Base-by-base conservation (phyloP, 2,329 filamentous ascomycete genomes). In the Gnomoniopsis smithogilvyi region DNA sequence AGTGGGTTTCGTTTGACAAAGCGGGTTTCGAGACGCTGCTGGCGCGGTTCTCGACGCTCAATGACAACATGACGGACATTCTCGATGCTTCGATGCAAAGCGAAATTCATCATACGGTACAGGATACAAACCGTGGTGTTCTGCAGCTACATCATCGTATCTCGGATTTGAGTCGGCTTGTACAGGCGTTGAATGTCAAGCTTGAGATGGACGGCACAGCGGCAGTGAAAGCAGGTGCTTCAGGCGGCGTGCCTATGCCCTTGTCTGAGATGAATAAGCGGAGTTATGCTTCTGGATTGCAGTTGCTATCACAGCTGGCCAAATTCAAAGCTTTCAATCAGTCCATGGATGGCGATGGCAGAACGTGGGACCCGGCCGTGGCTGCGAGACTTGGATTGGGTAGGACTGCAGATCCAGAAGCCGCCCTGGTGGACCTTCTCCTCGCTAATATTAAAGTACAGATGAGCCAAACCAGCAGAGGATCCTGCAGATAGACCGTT, bases 301-400 rank as follows among this genome's bases (percentile, higher is more conserved):
- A 71, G 51, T 72, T 77, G 30, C 65, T 80, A 2, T 70, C 75
- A 2, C 74, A 76, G 58, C 65, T 80, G 8, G 78, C 78, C 64
- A 79, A 77, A 62, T 80, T 80, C 71, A 80, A 80, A 62, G 78
- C 78, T 2, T 80, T 80, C 64, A 80, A 80, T 47, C 73, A 78
- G 63, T 75, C 75, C 2, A 75, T 80, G 36, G 76, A 79, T 2
- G 67, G 67, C 24, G 64, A 57, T 2, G 67, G 67, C 14, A 63
- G 65, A 1, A 62, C 65, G 1, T 64, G 70, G 59, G 76, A 79
- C 54, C 70, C 77, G 21, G 67, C 67, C 2, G 73, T 72, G 7
- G 73, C 70, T 21, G 68, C 66, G 61, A 74, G 71, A 52, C 70
- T 80, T 1, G 74, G 76, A 24, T 70, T 80, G 11, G 71, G 71